phyloP scores from a whole-genome alignment of 2,329 filamentous ascomycete species.

The Penicillium sumatraense region DNA sequence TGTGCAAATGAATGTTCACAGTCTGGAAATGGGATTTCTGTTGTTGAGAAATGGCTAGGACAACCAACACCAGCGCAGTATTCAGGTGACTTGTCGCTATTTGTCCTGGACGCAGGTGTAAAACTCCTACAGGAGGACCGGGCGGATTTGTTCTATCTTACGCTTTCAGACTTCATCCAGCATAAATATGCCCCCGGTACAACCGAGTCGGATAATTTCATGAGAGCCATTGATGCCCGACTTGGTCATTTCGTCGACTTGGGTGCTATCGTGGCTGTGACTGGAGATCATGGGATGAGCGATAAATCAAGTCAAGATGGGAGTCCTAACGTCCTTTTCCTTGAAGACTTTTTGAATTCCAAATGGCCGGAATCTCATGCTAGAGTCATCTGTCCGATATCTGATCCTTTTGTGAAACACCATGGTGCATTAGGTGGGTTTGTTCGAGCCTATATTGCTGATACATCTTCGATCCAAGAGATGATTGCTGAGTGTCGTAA shows the following conservation, averaged over 20 bases:
- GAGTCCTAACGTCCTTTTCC: conserved; percentile 43
- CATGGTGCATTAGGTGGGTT: conserved; percentile 49
- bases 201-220: conserved; percentile 42
- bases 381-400: conserved; percentile 49
- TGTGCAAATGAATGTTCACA: conserved; percentile 32
- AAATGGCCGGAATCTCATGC: conserved; percentile 35
- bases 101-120: conserved; percentile 49
- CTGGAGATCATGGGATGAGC: conserved; percentile 51
- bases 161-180: conserved; percentile 50
- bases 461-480: not conserved
- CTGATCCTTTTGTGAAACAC: conserved; percentile 49
- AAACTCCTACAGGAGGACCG: conserved; percentile 44
- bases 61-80: conserved; percentile 43
- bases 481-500: conserved; percentile 12
- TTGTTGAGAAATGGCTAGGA: conserved; percentile 44
- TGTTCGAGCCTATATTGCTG: conserved; percentile 43
- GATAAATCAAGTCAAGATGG: conserved; percentile 42
- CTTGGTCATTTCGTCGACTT: conserved; percentile 38
- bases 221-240: conserved; percentile 38
- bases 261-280: conserved; percentile 44
- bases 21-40: conserved; percentile 38
- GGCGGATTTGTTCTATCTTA: conserved; percentile 49
- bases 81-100: conserved; percentile 48
- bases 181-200: conserved; percentile 46
- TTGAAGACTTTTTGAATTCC: conserved; percentile 41